These are phyloP conservation scores for Vigna angularis DNA, from an alignment of 306 rosid genomes.

Conservation along the genomic window DNA sequence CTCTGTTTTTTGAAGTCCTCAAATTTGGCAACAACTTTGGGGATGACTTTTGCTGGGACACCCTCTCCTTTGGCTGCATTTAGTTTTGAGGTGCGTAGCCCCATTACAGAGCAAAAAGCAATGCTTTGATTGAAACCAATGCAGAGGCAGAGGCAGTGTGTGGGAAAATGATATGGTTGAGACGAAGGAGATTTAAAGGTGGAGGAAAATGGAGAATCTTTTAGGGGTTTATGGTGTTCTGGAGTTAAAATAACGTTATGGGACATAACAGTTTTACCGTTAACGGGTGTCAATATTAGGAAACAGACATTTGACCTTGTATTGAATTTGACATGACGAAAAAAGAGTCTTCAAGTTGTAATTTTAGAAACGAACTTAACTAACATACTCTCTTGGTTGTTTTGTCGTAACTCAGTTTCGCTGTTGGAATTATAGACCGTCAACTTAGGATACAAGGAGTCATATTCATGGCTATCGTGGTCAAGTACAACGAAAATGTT, in stretches of 20 bases:
- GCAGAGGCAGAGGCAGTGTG: background rate
- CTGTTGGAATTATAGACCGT: constrained; percentile 34
- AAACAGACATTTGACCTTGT: background rate
- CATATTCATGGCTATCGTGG: background rate
- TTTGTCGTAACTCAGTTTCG: background rate
- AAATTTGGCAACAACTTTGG: constrained; percentile 36
- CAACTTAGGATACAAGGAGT: constrained; percentile 20
- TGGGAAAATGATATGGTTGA: background rate
- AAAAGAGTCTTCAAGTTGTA: constrained; percentile 4
- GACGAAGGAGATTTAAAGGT: background rate
- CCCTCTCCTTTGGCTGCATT: constrained; percentile 41
- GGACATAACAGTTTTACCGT: constrained; percentile 29
- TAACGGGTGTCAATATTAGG: constrained; percentile 46
- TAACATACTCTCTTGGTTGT: background rate
- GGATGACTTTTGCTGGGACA: constrained; percentile 46
- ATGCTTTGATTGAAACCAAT: background rate
- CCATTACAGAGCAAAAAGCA: constrained; percentile 53
- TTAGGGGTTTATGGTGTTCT: constrained; percentile 18
- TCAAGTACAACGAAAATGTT: background rate
- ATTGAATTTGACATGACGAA: background rate
- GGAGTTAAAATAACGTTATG: constrained; percentile 26
- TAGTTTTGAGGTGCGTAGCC: constrained; percentile 62
- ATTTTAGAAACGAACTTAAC: constrained; percentile 12
- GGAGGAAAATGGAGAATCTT: constrained; percentile 12
- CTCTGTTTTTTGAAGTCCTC: constrained; percentile 51